These are phyloP conservation scores for Bipolaris cookei DNA, from an alignment of 2,329 filamentous ascomycete species.

Conservation along the genomic window DNA sequence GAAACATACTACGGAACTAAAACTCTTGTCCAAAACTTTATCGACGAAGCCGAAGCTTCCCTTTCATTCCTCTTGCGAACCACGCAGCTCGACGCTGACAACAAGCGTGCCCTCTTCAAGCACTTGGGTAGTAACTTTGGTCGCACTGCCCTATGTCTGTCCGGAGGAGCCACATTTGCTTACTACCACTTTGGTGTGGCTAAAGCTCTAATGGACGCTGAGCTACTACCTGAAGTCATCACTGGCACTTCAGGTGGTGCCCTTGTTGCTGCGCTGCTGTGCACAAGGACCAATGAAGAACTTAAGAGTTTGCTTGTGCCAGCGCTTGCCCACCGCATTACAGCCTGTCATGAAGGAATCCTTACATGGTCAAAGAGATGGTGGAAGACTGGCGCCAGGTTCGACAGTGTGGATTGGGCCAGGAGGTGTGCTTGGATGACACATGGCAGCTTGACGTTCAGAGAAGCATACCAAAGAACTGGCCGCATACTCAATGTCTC, in stretches of 20 bases:
- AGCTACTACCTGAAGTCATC: slow-evolving; percentile 88
- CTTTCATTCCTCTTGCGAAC: slow-evolving; percentile 73
- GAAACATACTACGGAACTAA: slow-evolving; percentile 99
- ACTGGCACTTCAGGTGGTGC: slow-evolving; percentile 96
- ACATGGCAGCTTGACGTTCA: slow-evolving; percentile 88
- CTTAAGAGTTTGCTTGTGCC: slow-evolving; percentile 84
- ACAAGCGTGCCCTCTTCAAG: slow-evolving; percentile 84
- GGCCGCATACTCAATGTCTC: slow-evolving; percentile 94
- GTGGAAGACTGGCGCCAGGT: slow-evolving; percentile 91
- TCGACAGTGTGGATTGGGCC: slow-evolving; percentile 94
- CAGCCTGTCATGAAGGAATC: slow-evolving; percentile 80
- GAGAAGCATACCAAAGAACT: slow-evolving; percentile 91
- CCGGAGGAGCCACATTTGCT: slow-evolving; percentile 90
- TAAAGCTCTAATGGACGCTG: slow-evolving; percentile 84
- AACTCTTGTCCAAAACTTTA: slow-evolving; percentile 84
- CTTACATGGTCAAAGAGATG: slow-evolving; percentile 79
- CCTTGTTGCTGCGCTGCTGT: slow-evolving; percentile 82
- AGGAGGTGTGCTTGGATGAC: slow-evolving; percentile 86
- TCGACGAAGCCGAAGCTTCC: slow-evolving; percentile 78
- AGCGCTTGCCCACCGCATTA: slow-evolving; percentile 83
- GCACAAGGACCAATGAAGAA: slow-evolving; percentile 90
- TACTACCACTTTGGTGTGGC: slow-evolving; percentile 97
- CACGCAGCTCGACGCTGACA: slow-evolving; percentile 69
- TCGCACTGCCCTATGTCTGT: slow-evolving; percentile 88
- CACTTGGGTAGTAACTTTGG: slow-evolving; percentile 90